phyloP scores from a whole-genome alignment of 164 flowering plant species.

The Euptelea pleiosperma region DNA sequence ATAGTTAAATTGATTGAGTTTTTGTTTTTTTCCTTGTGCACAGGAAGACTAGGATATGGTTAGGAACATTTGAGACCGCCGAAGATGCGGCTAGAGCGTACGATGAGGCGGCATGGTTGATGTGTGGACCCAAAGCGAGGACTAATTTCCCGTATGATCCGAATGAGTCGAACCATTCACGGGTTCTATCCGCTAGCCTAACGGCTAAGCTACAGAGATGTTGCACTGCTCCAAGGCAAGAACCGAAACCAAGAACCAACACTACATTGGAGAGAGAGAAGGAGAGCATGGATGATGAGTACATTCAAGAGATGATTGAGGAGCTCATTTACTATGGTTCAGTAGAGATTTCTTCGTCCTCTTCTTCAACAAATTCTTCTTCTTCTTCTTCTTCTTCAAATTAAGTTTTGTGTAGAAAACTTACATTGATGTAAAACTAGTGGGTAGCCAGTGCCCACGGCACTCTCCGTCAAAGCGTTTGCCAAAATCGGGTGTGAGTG shows the following conservation, averaged over 20 bases:
- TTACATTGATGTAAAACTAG: no score
- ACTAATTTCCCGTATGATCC: slow-evolving; percentile 24
- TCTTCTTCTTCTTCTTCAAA: slow-evolving; percentile 9
- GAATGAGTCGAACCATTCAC: background rate
- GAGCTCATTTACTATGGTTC: slow-evolving; percentile 21
- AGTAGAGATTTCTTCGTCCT: slow-evolving; percentile 14
- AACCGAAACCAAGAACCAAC: background rate
- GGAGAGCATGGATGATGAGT: slow-evolving; percentile 13
- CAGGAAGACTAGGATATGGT: slow-evolving; percentile 28
- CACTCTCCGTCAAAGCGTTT: no score
- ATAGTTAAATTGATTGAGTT: background rate
- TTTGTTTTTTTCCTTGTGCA: background rate
- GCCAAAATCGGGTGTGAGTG: no score
- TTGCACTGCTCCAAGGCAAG: slow-evolving; percentile 6
- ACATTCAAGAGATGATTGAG: slow-evolving; percentile 21
- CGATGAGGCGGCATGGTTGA: slow-evolving; percentile 23
- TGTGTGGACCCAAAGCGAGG: slow-evolving; percentile 19
- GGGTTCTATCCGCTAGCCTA: slow-evolving; percentile 13
- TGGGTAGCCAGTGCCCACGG: no score
- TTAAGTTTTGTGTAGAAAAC: no score
- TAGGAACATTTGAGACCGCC: slow-evolving; percentile 25
- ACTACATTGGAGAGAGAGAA: background rate
- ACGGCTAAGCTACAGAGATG: slow-evolving; percentile 16
- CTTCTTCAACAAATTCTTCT: slow-evolving; percentile 2
- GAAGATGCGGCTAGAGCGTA: slow-evolving; percentile 27